These are phyloP conservation scores for Penicillium nordicum DNA, from an alignment of 2,329 filamentous ascomycete genomes.

Conservation along the genomic window DNA sequence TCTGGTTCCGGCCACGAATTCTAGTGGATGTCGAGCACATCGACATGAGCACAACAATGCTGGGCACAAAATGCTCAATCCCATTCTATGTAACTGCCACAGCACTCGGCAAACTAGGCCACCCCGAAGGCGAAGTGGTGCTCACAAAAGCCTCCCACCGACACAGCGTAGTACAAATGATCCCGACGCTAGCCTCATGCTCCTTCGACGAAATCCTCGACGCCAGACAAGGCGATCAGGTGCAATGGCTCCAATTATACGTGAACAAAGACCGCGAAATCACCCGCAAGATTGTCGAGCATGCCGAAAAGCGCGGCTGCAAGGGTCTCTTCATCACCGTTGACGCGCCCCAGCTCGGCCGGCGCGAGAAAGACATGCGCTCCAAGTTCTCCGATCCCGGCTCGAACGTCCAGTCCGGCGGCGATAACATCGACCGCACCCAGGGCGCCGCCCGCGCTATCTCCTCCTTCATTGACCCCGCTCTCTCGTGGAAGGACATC, in stretches of 20 bases:
- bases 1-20: slow-evolving; percentile 90
- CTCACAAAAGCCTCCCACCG: slow-evolving; percentile 78
- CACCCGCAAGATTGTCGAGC: slow-evolving; percentile 83
- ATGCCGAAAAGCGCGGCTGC: slow-evolving; percentile 88
- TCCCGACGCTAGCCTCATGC: slow-evolving; percentile 92
- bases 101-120: slow-evolving; percentile 88
- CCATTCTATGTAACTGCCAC: slow-evolving; percentile 98
- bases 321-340: slow-evolving; percentile 98
- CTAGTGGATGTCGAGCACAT: slow-evolving; percentile 86
- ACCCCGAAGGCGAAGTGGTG: slow-evolving; percentile 90
- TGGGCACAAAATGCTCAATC: slow-evolving; percentile 76
- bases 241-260: slow-evolving; percentile 96
- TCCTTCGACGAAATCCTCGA: slow-evolving; percentile 97
- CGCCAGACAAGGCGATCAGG: slow-evolving; percentile 71
- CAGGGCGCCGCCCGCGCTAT: slow-evolving; percentile 95
- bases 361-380: slow-evolving; percentile 97
- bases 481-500: slow-evolving; percentile 89
- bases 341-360: slow-evolving; percentile 90
- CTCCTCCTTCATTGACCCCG: slow-evolving; percentile 92
- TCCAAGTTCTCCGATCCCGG: slow-evolving; percentile 83
- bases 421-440: slow-evolving; percentile 71
- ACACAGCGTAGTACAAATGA: slow-evolving; percentile 96
- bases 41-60: slow-evolving; percentile 87
- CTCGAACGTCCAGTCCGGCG: slow-evolving; percentile 71
- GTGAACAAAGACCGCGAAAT: slow-evolving; percentile 94